Percentiles rank a stretch among this genome's conserved stretches.
These are phyloP conservation scores for Aspergillus baeticus DNA, from an alignment of 495 filamentous ascomycete species.

Conservation along the genomic window DNA sequence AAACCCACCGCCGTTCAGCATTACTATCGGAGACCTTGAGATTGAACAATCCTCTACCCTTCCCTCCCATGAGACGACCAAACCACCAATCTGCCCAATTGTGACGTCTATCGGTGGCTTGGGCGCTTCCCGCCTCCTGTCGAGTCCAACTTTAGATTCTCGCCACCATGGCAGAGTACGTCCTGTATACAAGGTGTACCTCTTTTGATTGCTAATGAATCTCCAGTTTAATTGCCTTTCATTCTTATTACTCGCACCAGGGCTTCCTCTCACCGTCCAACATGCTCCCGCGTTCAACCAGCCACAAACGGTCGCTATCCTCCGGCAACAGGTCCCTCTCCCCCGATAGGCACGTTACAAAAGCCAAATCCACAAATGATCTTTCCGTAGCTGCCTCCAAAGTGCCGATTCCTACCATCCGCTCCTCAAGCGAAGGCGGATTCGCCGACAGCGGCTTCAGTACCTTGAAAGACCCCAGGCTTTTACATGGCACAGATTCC, in stretches of 20 bases:
- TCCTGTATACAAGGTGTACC: constrained; percentile 3
- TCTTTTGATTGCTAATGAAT: constrained; percentile 6
- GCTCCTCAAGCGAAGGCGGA: constrained; percentile 29
- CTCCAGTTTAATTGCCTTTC: constrained; percentile 45
- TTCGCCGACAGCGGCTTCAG: constrained; percentile 44
- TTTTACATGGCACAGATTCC: constrained; percentile 32
- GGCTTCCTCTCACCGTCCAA: constrained; percentile 42
- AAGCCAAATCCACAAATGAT: constrained; percentile 45
- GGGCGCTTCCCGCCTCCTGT: constrained; percentile 9
- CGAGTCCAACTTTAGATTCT: constrained; percentile 13
- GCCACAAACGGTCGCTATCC: constrained; percentile 43
- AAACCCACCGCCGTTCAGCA: constrained; percentile 12
- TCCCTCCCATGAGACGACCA: constrained; percentile 12
- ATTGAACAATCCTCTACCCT: neutral
- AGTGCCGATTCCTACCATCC: constrained; percentile 19
- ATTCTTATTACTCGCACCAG: constrained; percentile 38
- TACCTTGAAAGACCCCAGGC: constrained; percentile 51
- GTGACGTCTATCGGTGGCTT: constrained; percentile 13
- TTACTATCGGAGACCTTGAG: neutral
- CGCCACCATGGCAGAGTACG: constrained; percentile 48
- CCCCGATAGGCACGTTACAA: constrained; percentile 40
- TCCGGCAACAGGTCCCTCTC: constrained; percentile 40
- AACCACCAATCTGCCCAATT: constrained; percentile 15
- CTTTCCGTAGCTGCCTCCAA: constrained; percentile 31
- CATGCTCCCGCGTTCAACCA: constrained; percentile 43